Evolutionary conservation across 495 filamentous ascomycete genomes (phyloP).

Genomic region (Tuber borchii): DNA sequence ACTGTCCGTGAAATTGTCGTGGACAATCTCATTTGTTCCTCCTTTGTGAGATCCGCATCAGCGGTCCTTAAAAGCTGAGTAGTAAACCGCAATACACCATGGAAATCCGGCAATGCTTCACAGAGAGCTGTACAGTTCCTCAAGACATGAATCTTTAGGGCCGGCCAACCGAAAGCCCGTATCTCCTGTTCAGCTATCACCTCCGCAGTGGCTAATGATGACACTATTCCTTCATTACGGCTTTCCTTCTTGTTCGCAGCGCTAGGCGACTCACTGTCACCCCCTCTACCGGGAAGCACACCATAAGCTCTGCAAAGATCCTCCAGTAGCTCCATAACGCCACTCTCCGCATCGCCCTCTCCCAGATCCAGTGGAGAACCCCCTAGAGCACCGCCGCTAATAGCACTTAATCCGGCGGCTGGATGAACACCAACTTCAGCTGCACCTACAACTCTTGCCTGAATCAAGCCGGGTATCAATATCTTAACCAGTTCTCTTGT

Average conservation of each 20-base stretch:
- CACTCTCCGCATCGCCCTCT: constrained; percentile 68
- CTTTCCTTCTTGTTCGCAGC: constrained; percentile 11
- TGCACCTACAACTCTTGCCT: constrained; percentile 84
- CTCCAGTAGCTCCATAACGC: constrained; percentile 56
- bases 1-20: constrained; percentile 81
- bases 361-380: constrained; percentile 58
- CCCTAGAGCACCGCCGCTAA: constrained; percentile 35
- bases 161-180: constrained; percentile 58
- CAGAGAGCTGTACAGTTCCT: constrained; percentile 80
- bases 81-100: constrained; percentile 77
- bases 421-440: constrained; percentile 94
- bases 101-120: constrained; percentile 87
- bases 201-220: constrained; percentile 43
- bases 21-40: constrained; percentile 75
- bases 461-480: constrained; percentile 76
- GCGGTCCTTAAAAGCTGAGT: constrained; percentile 74
- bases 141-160: constrained; percentile 76
- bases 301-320: constrained; percentile 49
- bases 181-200: constrained; percentile 47
- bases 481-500: constrained; percentile 75
- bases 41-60: constrained; percentile 68
- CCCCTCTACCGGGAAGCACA: constrained; percentile 33
- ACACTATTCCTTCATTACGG: constrained; percentile 13
- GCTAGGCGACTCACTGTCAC: not conserved
- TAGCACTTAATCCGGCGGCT: constrained; percentile 57